These are phyloP conservation scores for Fraxinus pennsylvanica DNA, from an alignment of 257 asterid genomes.

Conservation along the genomic window DNA sequence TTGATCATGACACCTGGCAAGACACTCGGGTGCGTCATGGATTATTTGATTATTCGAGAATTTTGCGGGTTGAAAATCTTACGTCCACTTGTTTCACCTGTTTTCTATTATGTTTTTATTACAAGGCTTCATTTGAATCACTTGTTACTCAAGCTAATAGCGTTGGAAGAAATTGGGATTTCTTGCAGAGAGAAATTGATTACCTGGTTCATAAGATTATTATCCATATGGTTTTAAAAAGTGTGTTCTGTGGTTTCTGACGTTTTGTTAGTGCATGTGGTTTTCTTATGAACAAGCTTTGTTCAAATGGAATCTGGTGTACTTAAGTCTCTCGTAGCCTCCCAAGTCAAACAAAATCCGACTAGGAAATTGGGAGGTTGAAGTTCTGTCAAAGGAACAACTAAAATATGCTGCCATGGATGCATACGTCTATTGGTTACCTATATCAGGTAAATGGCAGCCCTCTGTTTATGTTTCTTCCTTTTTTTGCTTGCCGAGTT, in stretches of 20 bases:
- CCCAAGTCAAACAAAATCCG: constrained; percentile 73
- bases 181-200: constrained; percentile 3
- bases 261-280: constrained; percentile 2
- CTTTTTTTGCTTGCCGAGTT: not conserved
- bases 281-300: not conserved
- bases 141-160: not conserved
- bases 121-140: constrained; percentile 7
- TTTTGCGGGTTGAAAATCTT: not conserved
- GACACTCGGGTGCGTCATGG: not conserved
- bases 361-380: constrained; percentile 89
- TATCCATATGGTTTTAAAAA: constrained; percentile 13
- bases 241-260: constrained; percentile 4
- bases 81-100: not conserved
- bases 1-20: not conserved
- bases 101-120: not conserved
- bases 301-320: constrained; percentile 23
- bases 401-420: constrained; percentile 82
- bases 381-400: constrained; percentile 60
- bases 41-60: too few species aligned
- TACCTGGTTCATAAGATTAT: constrained; percentile 16
- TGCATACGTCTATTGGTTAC: constrained; percentile 78
- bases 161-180: constrained; percentile 14
- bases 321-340: constrained; percentile 51
- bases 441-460: constrained; percentile 64
- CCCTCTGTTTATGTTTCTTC: not conserved